Base-by-base conservation (phyloP, 345 rosid genomes). In the Euphorbia pulcherrima region DNA sequence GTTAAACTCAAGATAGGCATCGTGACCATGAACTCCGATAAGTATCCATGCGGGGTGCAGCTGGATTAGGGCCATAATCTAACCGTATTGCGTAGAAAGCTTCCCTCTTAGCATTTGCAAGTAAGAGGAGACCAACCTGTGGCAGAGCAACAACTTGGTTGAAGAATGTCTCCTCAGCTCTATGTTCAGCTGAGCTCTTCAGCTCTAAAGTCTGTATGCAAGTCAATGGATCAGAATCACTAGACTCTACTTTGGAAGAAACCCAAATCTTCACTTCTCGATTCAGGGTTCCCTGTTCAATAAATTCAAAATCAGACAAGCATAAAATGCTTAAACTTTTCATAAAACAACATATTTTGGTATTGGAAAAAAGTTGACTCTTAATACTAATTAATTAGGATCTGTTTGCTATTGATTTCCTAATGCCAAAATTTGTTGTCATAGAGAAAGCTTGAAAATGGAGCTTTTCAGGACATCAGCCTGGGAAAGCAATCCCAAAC, bases 1-100 rank as follows among this genome's bases (percentile, higher is more conserved):
- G 91, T 88, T 65, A 94, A 84, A 81, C 99, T 94, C 79, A 94
- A 77, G 64, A 94, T 91, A 65, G 96, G 97, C 97, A 94, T 86
- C 51, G 91, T 84, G 68, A 94, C 96, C 2, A 87, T 78, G 81
- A 90, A 91, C 68, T 87, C 97, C 47, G 97, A 80, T 69, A 94
- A 77, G 80, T 91, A 89, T 91, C 90, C 92, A 91, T 91, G 74
- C 76, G 71, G 58, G 92, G 81, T 41, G 81, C 83, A 50, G 83
- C 85, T 40, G 99, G 96, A 74, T 76, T 80, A 69, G 86, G 72
- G 44, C 96, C 99, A 80, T 86, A 89, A 39, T 83, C 96, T 37
- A 91, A 61, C 78, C 91, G 95, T 68, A 91, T 85, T 1, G 85
- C 96, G 82, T 94, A 94, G 46, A 94, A 84, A 72, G 95, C 89